Evolutionary conservation across 2,329 filamentous ascomycete species (phyloP), one percentile per base, ranked within the genome.

Genomic region (Colletotrichum sp.): DNA sequence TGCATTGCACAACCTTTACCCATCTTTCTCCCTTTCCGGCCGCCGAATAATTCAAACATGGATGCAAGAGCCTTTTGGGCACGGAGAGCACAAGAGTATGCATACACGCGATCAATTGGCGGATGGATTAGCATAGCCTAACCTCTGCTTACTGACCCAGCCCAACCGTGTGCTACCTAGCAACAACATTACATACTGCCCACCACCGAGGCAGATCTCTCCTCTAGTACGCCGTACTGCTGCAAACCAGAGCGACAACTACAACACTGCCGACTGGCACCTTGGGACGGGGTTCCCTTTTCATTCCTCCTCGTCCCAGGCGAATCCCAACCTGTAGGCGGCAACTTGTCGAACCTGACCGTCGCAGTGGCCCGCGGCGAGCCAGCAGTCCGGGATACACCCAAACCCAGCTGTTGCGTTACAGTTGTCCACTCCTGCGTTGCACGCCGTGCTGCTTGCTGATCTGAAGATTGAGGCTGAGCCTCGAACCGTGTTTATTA

Each of bases 401-500:
- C 34, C 70, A 49, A 65, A 28, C 39, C 44, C 70, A 73, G 64
- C 49, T 74, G 59, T 59, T 65, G 70, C 49, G 64, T 76, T 26
- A 36, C 39, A 49, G 69, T 55, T 62, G 62, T 69, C 72, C 49
- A 66, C 60, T 49, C 16, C 28, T 21, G 57, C 18, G 24, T 62
- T 30, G 57, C 26, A 65, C 72, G 32, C 21, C 52, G 28, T 59
- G 30, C 49, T 59, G 26, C 15, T 39, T 57, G 65, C 21, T 39
- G 21, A 34, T 60, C 18, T 28, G 73, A 73, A 71, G 70, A 70
- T 76, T 28, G 73, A 73, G 73, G 73, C 73, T 76, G 73, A 76
- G 73, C 70, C 71, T 36, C 67, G 44, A 64, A 66, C 32, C 59
- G 32, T 59, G 64, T 69, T 67, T 65, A 73, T 76, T 65, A 59